Conservation (phyloP, 768 basidiomycete genomes). For the Rhizopogon vinicolor region DNA sequence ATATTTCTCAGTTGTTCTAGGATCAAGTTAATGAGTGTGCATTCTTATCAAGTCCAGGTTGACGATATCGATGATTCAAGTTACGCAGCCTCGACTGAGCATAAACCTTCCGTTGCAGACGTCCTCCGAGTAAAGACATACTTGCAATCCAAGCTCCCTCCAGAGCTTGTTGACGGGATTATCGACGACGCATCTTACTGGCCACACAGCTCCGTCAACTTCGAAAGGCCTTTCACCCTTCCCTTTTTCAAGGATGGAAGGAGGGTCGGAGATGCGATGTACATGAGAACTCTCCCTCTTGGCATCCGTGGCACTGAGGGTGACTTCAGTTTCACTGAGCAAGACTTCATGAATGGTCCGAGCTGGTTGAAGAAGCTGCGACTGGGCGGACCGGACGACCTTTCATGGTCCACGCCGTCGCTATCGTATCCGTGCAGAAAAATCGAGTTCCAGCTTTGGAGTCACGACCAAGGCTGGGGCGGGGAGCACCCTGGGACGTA, state of each 20-base stretch:
- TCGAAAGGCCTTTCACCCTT: background rate
- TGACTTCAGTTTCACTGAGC: background rate
- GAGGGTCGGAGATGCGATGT: background rate
- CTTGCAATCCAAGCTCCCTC: background rate
- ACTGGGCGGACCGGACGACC: background rate
- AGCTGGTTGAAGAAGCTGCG: background rate
- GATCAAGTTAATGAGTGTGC: no score
- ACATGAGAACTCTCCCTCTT: slow-evolving; percentile 1
- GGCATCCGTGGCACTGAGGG: background rate
- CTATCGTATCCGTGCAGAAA: background rate
- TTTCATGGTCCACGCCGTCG: background rate
- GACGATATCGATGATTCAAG: background rate
- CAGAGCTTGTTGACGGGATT: background rate
- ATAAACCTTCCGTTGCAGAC: background rate
- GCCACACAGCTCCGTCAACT: background rate
- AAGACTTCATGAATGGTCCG: background rate
- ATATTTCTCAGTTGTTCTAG: no score
- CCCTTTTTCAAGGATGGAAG: background rate
- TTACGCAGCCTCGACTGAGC: background rate
- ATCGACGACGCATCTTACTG: slow-evolving; percentile 27
- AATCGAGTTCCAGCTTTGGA: slow-evolving; percentile 1
- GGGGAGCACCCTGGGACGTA: no score
- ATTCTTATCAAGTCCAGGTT: background rate
- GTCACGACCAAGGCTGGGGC: background rate
- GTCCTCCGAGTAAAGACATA: background rate